Base-by-base conservation (phyloP, 2,329 filamentous ascomycete species). In the Sporothrix euskadiensis region DNA sequence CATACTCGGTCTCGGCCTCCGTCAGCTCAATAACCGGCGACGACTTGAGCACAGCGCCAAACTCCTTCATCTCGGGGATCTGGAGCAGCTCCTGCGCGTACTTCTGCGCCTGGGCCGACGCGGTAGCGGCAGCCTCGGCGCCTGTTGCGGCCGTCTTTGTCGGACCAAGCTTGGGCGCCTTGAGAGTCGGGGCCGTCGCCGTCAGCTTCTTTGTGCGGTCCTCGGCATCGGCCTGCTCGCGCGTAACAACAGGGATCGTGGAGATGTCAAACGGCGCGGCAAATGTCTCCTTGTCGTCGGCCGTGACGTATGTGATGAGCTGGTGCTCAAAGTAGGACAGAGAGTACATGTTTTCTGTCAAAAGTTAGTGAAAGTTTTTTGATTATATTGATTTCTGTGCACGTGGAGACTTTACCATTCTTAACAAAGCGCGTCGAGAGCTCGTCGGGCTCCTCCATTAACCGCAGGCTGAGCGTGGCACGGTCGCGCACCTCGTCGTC, bases 401-500 rank as follows among this genome's bases (percentile, higher is more conserved):
- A 73, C 85, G 81, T 85, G 26, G 26, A 2, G 26, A 26, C 26
- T 26, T 26, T 26, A 94, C 92, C 93, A 79, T 97, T 98, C 84
- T 97, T 96, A 81, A 98, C 93, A 81, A 99, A 98, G 74, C 90
- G 89, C 77, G 89, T 87, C 0, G 94, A 94, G 82, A 94, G 87
- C 75, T 97, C 92, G 78, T 97, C 93, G 78, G 97, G 94, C 80
- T 97, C 93, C 75, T 90, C 88, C 93, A 99, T 98, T 75, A 99
- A 85, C 79, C 94, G 89, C 74, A 99, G 86, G 81, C 97, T 98
- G 66, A 99, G 85, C 4, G 95, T 94, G 75, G 96, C 96, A 81
- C 96, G 94, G 81, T 99, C 96, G 78, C 96, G 90, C 73, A 99
- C 96, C 84, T 99, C 96, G 79, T 99, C 96, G 82, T 99, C 96